These are phyloP conservation scores for Calonectria leucothoes DNA, from an alignment of 2,329 filamentous ascomycete genomes.

Conservation along the genomic window DNA sequence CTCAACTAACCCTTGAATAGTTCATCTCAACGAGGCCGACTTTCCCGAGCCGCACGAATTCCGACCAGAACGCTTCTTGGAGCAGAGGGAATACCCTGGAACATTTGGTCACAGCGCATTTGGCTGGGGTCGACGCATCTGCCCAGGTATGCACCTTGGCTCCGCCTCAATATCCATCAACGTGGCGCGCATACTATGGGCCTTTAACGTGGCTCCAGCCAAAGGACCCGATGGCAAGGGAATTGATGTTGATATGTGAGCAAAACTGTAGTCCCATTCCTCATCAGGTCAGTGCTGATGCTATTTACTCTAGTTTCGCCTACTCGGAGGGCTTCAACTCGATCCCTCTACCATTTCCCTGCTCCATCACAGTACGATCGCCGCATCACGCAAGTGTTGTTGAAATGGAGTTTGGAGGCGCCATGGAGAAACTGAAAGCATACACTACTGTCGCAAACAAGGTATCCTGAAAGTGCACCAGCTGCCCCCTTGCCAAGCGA, in stretches of 20 bases:
- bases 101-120: constrained; percentile 53
- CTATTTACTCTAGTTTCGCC: constrained; percentile 47
- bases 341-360: constrained; percentile 53
- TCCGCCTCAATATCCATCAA: constrained; percentile 60
- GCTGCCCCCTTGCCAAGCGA: background rate
- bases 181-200: constrained; percentile 65
- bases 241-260: constrained; percentile 54
- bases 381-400: constrained; percentile 46
- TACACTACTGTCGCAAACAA: constrained; percentile 40
- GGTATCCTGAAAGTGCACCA: constrained; percentile 27
- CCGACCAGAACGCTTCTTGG: constrained; percentile 49
- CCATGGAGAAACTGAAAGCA: constrained; percentile 38
- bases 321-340: constrained; percentile 58
- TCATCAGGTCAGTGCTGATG: background rate
- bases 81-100: constrained; percentile 50
- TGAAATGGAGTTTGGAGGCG: constrained; percentile 43
- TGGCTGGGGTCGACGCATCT: constrained; percentile 55
- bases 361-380: constrained; percentile 51
- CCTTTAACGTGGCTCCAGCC: constrained; percentile 54
- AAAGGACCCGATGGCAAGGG: constrained; percentile 44
- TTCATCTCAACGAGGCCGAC: constrained; percentile 54
- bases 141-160: constrained; percentile 61
- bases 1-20: constrained; percentile 23
- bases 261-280: fast-evolving
- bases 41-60: constrained; percentile 55